These are phyloP conservation scores for Colletotrichum siamense DNA, from an alignment of 2,329 filamentous ascomycete genomes.

Conservation along the genomic window DNA sequence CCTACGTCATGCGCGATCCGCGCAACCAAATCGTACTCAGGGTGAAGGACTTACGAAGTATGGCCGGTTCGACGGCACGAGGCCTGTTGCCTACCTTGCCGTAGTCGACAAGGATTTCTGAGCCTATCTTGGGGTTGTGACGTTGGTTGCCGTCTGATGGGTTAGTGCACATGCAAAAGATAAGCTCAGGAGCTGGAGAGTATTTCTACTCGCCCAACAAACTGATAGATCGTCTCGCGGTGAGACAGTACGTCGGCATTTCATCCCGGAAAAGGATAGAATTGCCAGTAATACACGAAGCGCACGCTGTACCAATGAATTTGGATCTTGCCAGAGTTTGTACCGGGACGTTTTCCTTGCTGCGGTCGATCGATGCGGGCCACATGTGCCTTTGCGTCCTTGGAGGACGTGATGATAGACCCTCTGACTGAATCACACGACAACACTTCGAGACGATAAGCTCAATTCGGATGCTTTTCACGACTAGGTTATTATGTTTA, in stretches of 20 bases:
- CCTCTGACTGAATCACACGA: neutral
- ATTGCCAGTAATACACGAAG: neutral
- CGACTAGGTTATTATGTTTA: neutral
- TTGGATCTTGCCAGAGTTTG: neutral
- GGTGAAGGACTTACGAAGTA: neutral
- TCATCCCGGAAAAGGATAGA: neutral
- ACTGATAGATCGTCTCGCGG: neutral
- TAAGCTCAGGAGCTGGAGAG: neutral
- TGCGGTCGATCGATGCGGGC: neutral
- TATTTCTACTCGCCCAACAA: neutral
- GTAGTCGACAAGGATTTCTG: neutral
- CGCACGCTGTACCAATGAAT: neutral
- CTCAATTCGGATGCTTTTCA: neutral
- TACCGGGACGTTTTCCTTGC: neutral
- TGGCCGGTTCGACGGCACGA: neutral
- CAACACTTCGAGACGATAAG: neutral
- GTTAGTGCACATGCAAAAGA: neutral
- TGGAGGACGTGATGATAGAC: neutral
- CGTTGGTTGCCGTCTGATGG: neutral
- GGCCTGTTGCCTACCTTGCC: neutral
- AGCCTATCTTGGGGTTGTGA: neutral
- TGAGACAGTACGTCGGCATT: neutral
- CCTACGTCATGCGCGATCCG: neutral
- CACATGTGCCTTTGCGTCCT: neutral
- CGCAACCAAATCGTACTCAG: neutral